Base-by-base conservation (phyloP, 306 rosid species). In the Neltuma alba region DNA sequence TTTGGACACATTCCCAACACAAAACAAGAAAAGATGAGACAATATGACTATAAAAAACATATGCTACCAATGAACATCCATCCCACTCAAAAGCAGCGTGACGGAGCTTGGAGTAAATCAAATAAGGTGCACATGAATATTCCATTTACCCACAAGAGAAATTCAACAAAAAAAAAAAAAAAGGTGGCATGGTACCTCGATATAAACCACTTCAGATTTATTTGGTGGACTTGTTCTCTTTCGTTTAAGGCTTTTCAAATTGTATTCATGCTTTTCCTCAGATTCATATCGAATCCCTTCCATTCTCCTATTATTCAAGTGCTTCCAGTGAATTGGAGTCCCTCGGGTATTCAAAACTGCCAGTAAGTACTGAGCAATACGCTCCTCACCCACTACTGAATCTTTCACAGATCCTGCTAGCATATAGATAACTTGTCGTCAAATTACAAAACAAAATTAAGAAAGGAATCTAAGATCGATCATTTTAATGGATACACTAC, bases 341-440 rank as follows among this genome's bases (percentile, higher is more conserved):
- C 94, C 89, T 76, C 97, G 83, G 27, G 85, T 87, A 84, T 94
- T 70, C 79, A 92, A 52, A 85, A 91, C 92, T 41, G 99, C 97
- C 72, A 94, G 87, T 40, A 92, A 86, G 82, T 94, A 94, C 64
- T 91, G 95, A 63, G 91, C 95, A 79, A 94, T 94, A 28, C 97
- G 90, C 83, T 92, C 98, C 86, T 94, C 99, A 55, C 97, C 97
- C 20, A 91, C 99, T 68, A 87, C 93, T 0, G 95, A 85, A 82
- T 94, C 99, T 87, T 92, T 94, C 76, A 94, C 94, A 60, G 98
- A 94, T 66, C 97, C 97, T 94, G 88, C 84, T 78, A 5, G 71
- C 71, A 63, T 79, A 85, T 45, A 54, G 27, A 54, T 1, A 76
- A 20, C 54, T 36, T 47, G 1, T 38, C 16, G 3, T 72, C 1